phyloP scores from a whole-genome alignment of 1,139 yeast genomes.

The Protomyces macrosporus region DNA sequence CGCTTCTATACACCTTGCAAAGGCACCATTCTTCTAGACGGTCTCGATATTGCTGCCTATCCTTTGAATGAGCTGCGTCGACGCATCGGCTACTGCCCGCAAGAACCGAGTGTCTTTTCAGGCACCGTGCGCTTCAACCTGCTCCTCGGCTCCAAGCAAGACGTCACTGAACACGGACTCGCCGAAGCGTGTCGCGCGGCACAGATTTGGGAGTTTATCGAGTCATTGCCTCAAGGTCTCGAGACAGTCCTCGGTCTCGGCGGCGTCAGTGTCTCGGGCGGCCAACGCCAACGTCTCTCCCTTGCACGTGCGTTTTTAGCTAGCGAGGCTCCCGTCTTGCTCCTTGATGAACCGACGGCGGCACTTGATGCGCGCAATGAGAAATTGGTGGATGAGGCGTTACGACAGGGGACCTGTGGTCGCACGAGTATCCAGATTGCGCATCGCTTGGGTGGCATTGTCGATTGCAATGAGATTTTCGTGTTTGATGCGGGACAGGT shows the following conservation, averaged over 20 bases:
- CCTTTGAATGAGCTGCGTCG: conserved; percentile 69
- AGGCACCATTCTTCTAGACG: conserved; percentile 66
- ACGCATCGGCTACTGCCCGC: conserved; percentile 80
- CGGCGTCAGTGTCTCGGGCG: conserved; percentile 80
- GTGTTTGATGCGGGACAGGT: conserved; percentile 70
- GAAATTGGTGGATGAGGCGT: background rate
- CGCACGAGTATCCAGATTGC: conserved; percentile 71
- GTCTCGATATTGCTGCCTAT: conserved; percentile 57
- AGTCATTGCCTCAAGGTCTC: conserved; percentile 68
- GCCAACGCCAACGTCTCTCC: conserved; percentile 77
- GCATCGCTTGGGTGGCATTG: conserved; percentile 72
- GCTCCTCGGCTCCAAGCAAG: conserved; percentile 49
- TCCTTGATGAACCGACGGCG: conserved; percentile 53
- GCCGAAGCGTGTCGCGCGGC: conserved; percentile 68
- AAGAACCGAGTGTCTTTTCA: conserved; percentile 82
- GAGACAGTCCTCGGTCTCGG: conserved; percentile 81
- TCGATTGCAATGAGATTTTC: conserved; percentile 65
- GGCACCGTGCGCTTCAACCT: conserved; percentile 83
- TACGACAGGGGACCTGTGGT: background rate
- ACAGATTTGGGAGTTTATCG: conserved; percentile 44
- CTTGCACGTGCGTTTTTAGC: conserved; percentile 68
- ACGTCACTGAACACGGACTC: conserved; percentile 56
- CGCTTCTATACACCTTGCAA: conserved; percentile 70
- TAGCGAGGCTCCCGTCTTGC: conserved; percentile 61
- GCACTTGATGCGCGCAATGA: background rate